phyloP scores from a whole-genome alignment of 2,329 filamentous ascomycete genomes.

The Aspergillus puulaauensis region DNA sequence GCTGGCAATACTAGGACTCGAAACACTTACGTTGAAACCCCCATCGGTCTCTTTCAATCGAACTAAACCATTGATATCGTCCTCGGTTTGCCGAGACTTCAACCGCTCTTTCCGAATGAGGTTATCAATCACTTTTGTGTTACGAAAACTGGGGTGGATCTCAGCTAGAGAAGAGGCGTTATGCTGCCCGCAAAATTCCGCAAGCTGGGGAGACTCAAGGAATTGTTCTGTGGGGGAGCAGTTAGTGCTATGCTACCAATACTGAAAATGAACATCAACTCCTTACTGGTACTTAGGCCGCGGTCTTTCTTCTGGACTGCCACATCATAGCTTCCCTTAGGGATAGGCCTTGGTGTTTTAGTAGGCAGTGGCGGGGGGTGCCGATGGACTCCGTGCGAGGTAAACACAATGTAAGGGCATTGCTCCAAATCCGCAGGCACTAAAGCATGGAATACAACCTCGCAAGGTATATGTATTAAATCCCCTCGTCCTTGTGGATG shows the following conservation, averaged over 20 bases:
- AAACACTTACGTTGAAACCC: background rate
- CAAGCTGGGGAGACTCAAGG: conserved; percentile 7
- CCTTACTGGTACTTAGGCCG: conserved; percentile 3
- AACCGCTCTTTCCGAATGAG: conserved; percentile 11
- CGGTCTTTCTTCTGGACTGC: conserved; percentile 1
- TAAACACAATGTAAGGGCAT: conserved; percentile 13
- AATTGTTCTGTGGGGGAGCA: conserved; percentile 1
- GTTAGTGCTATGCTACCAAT: background rate
- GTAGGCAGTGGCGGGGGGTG: conserved; percentile 15
- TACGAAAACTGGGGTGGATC: conserved; percentile 4
- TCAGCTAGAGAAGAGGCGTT: conserved; percentile 10
- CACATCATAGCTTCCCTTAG: no score
- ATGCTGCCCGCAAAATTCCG: conserved; percentile 10
- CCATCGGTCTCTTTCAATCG: background rate
- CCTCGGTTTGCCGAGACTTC: conserved; percentile 6
- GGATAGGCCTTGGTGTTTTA: conserved; percentile 8
- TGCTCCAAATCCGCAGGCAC: conserved; percentile 9
- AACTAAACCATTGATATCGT: conserved; percentile 8
- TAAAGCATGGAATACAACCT: conserved; percentile 12
- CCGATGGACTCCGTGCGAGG: conserved; percentile 12
- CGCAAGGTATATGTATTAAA: conserved; percentile 2
- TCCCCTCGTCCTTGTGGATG: conserved; percentile 9
- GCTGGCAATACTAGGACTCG: background rate
- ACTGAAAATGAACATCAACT: conserved; percentile 1
- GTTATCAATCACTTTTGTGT: conserved; percentile 6